Evolutionary conservation across 1,284 basidiomycete species (phyloP).

Genomic region (Rhodotorula glutinis): DNA sequence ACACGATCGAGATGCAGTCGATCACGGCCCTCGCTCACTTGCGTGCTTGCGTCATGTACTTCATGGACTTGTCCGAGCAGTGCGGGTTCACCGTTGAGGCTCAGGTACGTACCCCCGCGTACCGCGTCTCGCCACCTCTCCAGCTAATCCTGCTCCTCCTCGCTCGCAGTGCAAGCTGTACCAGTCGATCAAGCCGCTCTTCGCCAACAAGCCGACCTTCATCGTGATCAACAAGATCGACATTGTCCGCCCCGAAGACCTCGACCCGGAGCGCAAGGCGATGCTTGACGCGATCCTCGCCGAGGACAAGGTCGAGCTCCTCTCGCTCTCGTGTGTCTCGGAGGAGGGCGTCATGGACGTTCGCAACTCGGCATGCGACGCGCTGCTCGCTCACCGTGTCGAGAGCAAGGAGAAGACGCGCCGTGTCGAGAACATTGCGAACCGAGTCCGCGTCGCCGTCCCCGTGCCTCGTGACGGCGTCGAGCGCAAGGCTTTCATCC

Average conservation of each 20-base stretch:
- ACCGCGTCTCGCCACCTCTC: constrained; percentile 3
- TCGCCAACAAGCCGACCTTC: constrained; percentile 82
- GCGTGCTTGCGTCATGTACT: constrained; percentile 86
- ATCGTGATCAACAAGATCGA: constrained; percentile 97
- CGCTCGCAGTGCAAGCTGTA: constrained; percentile 79
- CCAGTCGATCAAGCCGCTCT: constrained; percentile 95
- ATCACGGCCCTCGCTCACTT: constrained; percentile 93
- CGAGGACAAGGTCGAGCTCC: constrained; percentile 58
- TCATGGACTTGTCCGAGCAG: constrained; percentile 95
- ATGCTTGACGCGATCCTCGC: constrained; percentile 82
- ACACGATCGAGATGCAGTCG: constrained; percentile 98
- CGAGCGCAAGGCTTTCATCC: constrained; percentile 78
- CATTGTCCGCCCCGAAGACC: constrained; percentile 76
- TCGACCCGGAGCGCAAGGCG: constrained; percentile 66
- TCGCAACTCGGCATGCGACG: constrained; percentile 87
- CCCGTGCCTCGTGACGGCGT: constrained; percentile 83
- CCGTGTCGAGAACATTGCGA: constrained; percentile 84
- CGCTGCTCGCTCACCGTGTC: constrained; percentile 85
- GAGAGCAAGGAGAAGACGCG: constrained; percentile 88
- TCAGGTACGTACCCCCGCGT: constrained; percentile 60
- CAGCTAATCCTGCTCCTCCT: background rate
- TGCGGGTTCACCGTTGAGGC: constrained; percentile 94
- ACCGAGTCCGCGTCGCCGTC: constrained; percentile 88
- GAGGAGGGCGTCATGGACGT: constrained; percentile 95
- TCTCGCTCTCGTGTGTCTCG: constrained; percentile 81